Evolutionary conservation across 169 alveolate species (phyloP), one percentile per base, ranked within the genome.

Genomic region (Eimeria sp.): DNA sequence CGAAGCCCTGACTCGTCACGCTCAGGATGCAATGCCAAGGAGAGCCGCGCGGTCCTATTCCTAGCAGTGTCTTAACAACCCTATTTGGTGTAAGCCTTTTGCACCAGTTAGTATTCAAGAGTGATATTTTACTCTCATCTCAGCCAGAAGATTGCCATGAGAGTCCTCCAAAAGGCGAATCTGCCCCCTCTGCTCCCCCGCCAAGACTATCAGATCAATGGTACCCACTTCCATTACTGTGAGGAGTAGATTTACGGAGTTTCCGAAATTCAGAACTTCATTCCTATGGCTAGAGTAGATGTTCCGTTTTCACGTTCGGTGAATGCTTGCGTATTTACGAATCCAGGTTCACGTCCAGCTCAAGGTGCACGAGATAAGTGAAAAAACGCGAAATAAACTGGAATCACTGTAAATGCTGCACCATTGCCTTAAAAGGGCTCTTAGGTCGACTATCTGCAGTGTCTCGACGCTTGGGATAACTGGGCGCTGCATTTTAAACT

Each of bases 401-500:
- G 51, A 25, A 25, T 51, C 30, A 27, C 51, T 1, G 49, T 80
- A 30, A 80, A 25, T 80, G 89, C 70, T 51, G 49, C 11, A 54
- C 49, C 18, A 14, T n/a, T 34, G n/a, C 51, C 34, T 1, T 34
- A 45, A 57, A 16, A 49, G 6, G 45, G 65, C 75, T 40, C n/a
- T 83, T 54, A 7, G 5, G 11, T 22, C 73, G 13, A 30, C 73
- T 34, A 6, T 51, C 34, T 54, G 91, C 22, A 49, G 72, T 57
- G 91, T 83, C 91, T 83, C 10, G 73, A 83, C 91, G 34, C 91
- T 58, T 27, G 10, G n/a, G 58, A 57, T 27, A 16, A 27, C 34
- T 34, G 11, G 61, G 18, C 86, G 25, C 10, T 30, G 40, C 4
- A 40, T 16, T 22, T 22, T 5, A 0, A 1, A 51, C 40, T 25